Evolutionary conservation across 805 yeast genomes (phyloP), one percentile per base, ranked within the genome.

Genomic region (Saccharomyces jurei): DNA sequence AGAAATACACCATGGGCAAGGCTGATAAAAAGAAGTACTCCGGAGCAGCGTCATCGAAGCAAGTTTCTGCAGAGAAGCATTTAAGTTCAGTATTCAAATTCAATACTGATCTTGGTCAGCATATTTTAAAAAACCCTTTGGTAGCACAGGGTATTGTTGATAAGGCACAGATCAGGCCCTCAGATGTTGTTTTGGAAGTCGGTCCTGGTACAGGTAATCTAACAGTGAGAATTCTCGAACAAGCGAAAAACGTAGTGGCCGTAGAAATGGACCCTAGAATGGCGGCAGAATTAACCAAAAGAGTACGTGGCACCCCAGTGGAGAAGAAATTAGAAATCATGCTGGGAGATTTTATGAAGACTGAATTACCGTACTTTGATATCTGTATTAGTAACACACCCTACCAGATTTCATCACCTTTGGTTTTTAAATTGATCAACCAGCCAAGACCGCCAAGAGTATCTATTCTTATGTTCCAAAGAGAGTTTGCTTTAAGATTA

Each of bases 141-240:
- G 94, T 94, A 29, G 98, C 99, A 5, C 98, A 94, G 70, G 98
- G 97, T 14, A 94, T 94, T 69, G 99, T 94, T 17, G 98, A 94
- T 69, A 92, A 92, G 67, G 98, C 99, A 1, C 86, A 83, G 41
- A 86, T 94, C 53, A 86, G 83, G 64, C 97, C 98, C 2, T 85
- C 95, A 30, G 99, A 94, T 67, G 82, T 83, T 6, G 98, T 94
- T 1, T 76, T 94, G 46, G 99, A 94, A 75, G 96, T 94, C 52
- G 99, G 99, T 64, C 99, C 99, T 2, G 99, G 99, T 82, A 94
- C 99, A 0, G 99, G 99, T 75, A 94, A 94, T 66, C 78, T 94
- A 73, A 94, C 99, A 0, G 96, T 92, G 41, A 79, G 95, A 58
- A 94, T 94, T 41, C 72, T 94, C 53, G 97, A 92, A 63, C 86